Percentiles rank a stretch among this genome's conserved stretches.
Evolutionary conservation across 305 asterid genomes (phyloP).

Genomic region (Withania somnifera): DNA sequence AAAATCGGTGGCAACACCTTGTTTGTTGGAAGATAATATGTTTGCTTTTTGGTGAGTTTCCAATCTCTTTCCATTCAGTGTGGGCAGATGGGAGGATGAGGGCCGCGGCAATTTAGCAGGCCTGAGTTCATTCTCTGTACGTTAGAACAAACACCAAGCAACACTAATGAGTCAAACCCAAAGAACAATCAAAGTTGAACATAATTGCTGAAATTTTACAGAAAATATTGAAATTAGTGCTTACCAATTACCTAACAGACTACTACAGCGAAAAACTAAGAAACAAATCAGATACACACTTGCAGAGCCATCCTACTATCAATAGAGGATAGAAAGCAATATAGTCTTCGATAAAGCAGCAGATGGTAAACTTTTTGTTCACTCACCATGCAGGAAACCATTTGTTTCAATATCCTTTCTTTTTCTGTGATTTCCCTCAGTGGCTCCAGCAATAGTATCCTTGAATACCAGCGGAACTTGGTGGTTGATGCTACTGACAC

Average conservation of each 20-base stretch:
- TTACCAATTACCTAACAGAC: background rate
- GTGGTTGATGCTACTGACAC: slow-evolving; percentile 15
- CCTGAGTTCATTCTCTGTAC: slow-evolving; percentile 28
- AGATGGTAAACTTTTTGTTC: background rate
- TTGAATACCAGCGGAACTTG: slow-evolving; percentile 14
- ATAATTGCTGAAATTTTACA: background rate
- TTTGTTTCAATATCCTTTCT: slow-evolving; percentile 31
- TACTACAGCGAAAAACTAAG: background rate
- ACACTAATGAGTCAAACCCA: slow-evolving; percentile 13
- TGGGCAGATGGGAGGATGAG: slow-evolving; percentile 21
- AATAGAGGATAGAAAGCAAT: background rate
- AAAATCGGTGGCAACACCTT: background rate
- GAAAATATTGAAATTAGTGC: background rate
- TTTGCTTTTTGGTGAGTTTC: background rate
- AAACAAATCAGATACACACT: background rate
- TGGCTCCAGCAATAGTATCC: slow-evolving; percentile 15
- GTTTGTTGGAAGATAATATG: background rate
- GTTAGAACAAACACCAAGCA: background rate
- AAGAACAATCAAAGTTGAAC: slow-evolving; percentile 1
- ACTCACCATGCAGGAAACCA: slow-evolving; percentile 51
- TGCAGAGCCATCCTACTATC: slow-evolving; percentile 1
- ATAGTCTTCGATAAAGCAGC: background rate
- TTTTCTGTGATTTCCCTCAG: slow-evolving; percentile 26
- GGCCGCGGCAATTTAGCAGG: slow-evolving; percentile 26
- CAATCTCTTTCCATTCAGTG: slow-evolving; percentile 3